These are phyloP conservation scores for Pseudopediastrum boryanum DNA, from an alignment of 139 green algal genomes.

Conservation along the genomic window DNA sequence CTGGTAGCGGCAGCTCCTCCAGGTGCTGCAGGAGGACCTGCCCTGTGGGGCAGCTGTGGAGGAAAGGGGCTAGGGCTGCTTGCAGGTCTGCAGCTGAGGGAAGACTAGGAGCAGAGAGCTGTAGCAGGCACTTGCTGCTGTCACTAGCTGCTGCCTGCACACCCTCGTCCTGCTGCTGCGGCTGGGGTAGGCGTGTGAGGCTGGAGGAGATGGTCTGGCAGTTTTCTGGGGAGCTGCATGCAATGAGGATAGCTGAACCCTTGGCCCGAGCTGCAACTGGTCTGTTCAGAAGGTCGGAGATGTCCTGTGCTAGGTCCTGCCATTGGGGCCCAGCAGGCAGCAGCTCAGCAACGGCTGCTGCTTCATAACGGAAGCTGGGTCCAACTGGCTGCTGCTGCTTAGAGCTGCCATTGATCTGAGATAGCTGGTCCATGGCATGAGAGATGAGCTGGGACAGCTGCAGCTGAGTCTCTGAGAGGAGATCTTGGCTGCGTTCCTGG, in stretches of 20 bases:
- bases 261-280: slow-evolving; percentile 26
- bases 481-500: not conserved
- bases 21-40: slow-evolving; percentile 35
- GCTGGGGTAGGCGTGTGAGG: too few species aligned
- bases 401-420: not conserved
- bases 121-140: not conserved
- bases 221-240: slow-evolving; percentile 3
- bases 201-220: too few species aligned
- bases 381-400: too few species aligned
- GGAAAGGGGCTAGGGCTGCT: slow-evolving; percentile 28
- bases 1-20: slow-evolving; percentile 24
- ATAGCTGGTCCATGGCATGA: not conserved
- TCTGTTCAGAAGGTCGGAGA: slow-evolving; percentile 22
- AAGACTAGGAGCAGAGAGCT: not conserved
- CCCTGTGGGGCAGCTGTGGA: slow-evolving; percentile 40
- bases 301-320: slow-evolving; percentile 18
- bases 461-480: not conserved
- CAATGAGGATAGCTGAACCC: slow-evolving; percentile 14
- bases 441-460: not conserved
- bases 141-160: slow-evolving; percentile 15
- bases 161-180: slow-evolving; percentile 11
- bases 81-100: slow-evolving; percentile 32
- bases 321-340: slow-evolving; percentile 17
- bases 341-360: not conserved
- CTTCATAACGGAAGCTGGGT: not conserved